Evolutionary conservation across 805 yeast genomes (phyloP).

Genomic region (Teunomyces funiuensis): DNA sequence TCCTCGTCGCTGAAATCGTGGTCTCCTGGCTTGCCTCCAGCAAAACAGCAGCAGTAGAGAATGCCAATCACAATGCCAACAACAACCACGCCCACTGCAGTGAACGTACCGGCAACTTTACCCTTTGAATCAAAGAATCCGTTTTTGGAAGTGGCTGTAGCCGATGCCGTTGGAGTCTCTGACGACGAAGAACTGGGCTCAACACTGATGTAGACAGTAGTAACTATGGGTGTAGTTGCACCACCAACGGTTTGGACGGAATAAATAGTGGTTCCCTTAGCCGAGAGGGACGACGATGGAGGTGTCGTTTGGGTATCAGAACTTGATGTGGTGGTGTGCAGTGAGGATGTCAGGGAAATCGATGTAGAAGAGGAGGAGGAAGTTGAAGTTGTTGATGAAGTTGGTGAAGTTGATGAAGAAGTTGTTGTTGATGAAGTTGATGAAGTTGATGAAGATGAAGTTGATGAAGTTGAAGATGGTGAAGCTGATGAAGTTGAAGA

Average conservation of each 20-base stretch:
- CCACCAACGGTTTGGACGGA: constrained; percentile 22
- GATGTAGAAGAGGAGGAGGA: constrained; percentile 10
- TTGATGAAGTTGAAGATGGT: constrained; percentile 14
- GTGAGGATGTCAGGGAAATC: constrained; percentile 20
- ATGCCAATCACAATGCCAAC: constrained; percentile 44
- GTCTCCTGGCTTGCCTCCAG: constrained; percentile 14
- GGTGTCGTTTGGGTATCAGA: too few species aligned
- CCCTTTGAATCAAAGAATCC: constrained; percentile 69
- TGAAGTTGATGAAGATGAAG: constrained; percentile 16
- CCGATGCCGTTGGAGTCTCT: constrained; percentile 7
- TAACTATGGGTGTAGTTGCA: constrained; percentile 20
- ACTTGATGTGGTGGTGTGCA: too few species aligned
- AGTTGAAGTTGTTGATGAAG: constrained; percentile 13
- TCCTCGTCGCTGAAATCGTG: constrained; percentile 40
- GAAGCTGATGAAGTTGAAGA: constrained; percentile 10
- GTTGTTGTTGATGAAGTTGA: constrained; percentile 16
- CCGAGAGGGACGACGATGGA: constrained; percentile 19
- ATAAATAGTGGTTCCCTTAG: constrained; percentile 18
- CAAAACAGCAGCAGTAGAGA: constrained; percentile 38
- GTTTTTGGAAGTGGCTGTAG: constrained; percentile 12
- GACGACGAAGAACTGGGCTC: constrained; percentile 9
- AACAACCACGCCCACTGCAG: constrained; percentile 70
- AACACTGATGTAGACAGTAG: constrained; percentile 25
- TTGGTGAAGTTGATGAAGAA: constrained; percentile 23
- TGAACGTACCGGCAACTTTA: constrained; percentile 83